phyloP scores from a whole-genome alignment of 441 rosid species.

The Syzygium syzygioides region DNA sequence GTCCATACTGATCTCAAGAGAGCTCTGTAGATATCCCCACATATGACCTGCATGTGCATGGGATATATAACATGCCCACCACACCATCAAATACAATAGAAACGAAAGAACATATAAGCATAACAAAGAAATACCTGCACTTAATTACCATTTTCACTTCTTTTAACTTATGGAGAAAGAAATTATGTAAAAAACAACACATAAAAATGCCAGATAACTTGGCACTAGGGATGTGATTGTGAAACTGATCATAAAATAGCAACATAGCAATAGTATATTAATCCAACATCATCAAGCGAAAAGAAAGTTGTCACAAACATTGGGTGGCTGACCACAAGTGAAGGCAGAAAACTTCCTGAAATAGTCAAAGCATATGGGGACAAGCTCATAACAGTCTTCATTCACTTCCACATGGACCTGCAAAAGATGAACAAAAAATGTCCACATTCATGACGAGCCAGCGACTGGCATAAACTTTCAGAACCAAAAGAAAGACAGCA shows the following conservation, averaged over 20 bases:
- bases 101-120: slow-evolving; percentile 18
- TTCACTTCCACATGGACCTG: slow-evolving; percentile 52
- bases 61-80: slow-evolving; percentile 38
- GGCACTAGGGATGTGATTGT: slow-evolving; percentile 5
- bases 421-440: slow-evolving; percentile 49
- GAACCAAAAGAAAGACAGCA: slow-evolving; percentile 35
- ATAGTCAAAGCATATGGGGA: slow-evolving; percentile 42
- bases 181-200: background rate
- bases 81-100: slow-evolving; percentile 29
- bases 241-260: background rate
- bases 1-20: slow-evolving; percentile 29
- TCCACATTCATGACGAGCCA: slow-evolving; percentile 42
- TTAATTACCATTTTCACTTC: background rate
- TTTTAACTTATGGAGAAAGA: background rate
- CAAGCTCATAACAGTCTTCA: slow-evolving; percentile 49
- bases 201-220: background rate
- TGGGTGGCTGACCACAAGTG: slow-evolving; percentile 42
- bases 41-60: slow-evolving; percentile 50
- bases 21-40: slow-evolving; percentile 44
- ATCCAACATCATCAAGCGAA: slow-evolving; percentile 60
- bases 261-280: slow-evolving; percentile 26
- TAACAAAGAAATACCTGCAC: slow-evolving; percentile 4
- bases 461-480: slow-evolving; percentile 28
- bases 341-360: slow-evolving; percentile 42
- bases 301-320: slow-evolving; percentile 52